Evolutionary conservation across 2,329 filamentous ascomycete species (phyloP).

Genomic region (Elsinoe ampelina): DNA sequence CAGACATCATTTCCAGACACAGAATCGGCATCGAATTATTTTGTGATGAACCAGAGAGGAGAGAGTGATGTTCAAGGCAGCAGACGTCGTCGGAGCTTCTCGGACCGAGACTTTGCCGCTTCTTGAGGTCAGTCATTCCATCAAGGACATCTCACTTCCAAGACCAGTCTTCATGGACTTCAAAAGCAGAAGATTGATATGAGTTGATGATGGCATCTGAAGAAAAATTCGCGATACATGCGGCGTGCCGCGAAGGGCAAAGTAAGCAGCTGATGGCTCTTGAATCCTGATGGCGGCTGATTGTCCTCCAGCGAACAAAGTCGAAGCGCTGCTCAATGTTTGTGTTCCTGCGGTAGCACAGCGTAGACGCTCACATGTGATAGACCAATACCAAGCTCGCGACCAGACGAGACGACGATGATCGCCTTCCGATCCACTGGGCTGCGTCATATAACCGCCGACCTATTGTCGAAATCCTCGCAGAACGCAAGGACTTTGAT

Average conservation of each 20-base stretch:
- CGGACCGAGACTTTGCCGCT: not conserved
- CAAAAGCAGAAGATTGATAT: not conserved
- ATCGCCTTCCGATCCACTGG: conserved; percentile 89
- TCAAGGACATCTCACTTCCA: not conserved
- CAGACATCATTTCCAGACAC: no score
- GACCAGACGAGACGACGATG: conserved; percentile 67
- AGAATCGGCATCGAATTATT: no score
- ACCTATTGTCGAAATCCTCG: conserved; percentile 63
- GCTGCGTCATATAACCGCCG: conserved; percentile 74
- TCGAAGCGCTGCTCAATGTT: conserved; percentile 66
- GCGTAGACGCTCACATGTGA: conserved; percentile 20
- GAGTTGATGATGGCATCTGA: conserved; percentile 20
- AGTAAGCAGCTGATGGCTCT: conserved; percentile 43
- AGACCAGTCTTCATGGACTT: not conserved
- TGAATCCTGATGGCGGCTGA: conserved; percentile 15
- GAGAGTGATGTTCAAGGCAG: not conserved
- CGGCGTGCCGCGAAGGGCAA: conserved; percentile 75
- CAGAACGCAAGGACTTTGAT: conserved; percentile 65
- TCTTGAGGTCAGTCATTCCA: not conserved
- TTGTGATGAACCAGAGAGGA: no score
- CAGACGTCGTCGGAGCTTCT: not conserved
- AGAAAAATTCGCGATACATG: conserved; percentile 74
- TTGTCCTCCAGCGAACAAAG: conserved; percentile 47
- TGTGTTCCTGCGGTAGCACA: conserved; percentile 16
- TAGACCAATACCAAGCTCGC: conserved; percentile 74